phyloP scores from a whole-genome alignment of 352 stramenopile species.

The Globisporangium iwayamae region DNA sequence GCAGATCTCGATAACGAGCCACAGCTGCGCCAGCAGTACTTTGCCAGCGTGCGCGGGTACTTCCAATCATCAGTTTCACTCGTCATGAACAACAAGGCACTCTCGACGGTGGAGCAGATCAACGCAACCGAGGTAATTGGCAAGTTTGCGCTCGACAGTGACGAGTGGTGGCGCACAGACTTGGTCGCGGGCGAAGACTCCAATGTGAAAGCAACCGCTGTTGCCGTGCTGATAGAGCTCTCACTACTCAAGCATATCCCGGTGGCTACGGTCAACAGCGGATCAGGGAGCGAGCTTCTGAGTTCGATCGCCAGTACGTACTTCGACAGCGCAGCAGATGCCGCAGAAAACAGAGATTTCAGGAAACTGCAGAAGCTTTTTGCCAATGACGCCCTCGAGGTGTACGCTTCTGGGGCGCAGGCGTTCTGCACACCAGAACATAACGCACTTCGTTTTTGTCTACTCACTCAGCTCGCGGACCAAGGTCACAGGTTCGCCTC shows the following conservation, averaged over 20 bases:
- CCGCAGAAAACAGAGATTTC: neutral
- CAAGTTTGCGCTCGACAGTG: neutral
- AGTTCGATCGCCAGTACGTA: neutral
- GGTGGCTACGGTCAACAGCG: neutral
- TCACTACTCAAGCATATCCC: constrained; percentile 1
- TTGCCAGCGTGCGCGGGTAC: neutral
- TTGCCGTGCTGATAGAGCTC: neutral
- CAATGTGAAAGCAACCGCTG: neutral
- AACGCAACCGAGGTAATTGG: neutral
- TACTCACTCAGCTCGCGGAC: neutral
- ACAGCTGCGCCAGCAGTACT: neutral
- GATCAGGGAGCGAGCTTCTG: neutral
- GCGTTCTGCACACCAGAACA: neutral
- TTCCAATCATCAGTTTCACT: neutral
- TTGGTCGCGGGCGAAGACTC: neutral
- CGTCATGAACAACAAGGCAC: neutral
- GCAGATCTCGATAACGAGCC: neutral
- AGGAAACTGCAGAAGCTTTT: neutral
- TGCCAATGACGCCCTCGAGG: neutral
- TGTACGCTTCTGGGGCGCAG: neutral
- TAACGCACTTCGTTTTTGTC: neutral
- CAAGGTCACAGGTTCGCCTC: neutral
- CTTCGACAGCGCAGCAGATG: neutral
- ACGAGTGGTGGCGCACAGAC: neutral
- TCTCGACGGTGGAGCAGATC: neutral